Evolutionary conservation across 352 stramenopile species (phyloP).

Genomic region (Globisporangium echinulatum): DNA sequence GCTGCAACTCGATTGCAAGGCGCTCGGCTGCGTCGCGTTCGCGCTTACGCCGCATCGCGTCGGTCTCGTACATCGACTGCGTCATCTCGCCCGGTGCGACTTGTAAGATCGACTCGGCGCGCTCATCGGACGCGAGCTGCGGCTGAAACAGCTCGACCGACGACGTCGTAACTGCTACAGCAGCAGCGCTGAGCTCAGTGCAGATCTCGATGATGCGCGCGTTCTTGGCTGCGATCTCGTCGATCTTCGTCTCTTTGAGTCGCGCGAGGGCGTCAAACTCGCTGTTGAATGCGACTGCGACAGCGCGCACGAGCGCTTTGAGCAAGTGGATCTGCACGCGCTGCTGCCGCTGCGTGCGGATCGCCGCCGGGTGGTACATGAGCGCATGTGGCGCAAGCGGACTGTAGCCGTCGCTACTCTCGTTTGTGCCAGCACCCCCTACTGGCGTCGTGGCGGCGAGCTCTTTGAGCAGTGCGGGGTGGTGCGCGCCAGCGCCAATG

Average conservation of each 20-base stretch:
- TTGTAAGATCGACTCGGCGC: slow-evolving; percentile 57
- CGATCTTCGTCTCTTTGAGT: slow-evolving; percentile 78
- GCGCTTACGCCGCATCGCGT: slow-evolving; percentile 45
- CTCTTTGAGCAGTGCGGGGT: slow-evolving; percentile 33
- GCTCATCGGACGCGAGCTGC: slow-evolving; percentile 49
- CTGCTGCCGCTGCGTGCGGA: slow-evolving; percentile 79
- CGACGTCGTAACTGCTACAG: background rate
- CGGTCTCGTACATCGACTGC: slow-evolving; percentile 77
- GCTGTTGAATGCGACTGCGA: slow-evolving; percentile 78
- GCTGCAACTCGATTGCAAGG: slow-evolving; percentile 31
- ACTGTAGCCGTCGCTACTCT: slow-evolving; percentile 16
- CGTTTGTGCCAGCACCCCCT: slow-evolving; percentile 3
- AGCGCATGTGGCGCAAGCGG: slow-evolving; percentile 54
- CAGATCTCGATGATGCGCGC: slow-evolving; percentile 90
- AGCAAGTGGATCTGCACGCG: slow-evolving; percentile 85
- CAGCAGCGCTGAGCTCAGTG: slow-evolving; percentile 35
- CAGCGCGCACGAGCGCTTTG: slow-evolving; percentile 51
- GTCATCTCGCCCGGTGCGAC: slow-evolving; percentile 77
- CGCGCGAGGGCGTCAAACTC: slow-evolving; percentile 71
- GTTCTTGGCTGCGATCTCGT: slow-evolving; percentile 87
- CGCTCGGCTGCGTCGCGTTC: slow-evolving; percentile 33
- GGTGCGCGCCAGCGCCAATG: slow-evolving; percentile 35
- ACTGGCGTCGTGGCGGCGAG: slow-evolving; percentile 17
- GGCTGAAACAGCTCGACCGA: slow-evolving; percentile 39
- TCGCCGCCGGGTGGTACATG: slow-evolving; percentile 83